Base-by-base conservation (phyloP, 768 basidiomycete genomes). In the Pleurotus djamor region DNA sequence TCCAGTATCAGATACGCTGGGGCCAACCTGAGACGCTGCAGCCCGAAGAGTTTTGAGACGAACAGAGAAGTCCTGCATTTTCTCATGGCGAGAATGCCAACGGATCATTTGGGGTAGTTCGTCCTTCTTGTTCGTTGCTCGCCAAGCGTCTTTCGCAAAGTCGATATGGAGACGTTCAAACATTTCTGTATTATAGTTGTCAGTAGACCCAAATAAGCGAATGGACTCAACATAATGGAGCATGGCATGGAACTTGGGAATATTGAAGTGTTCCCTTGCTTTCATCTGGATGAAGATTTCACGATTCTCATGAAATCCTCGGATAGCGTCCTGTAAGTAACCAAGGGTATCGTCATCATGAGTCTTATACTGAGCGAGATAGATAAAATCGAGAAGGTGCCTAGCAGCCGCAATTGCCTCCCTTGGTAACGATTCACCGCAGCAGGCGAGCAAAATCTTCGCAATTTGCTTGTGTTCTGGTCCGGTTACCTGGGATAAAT, bases 61-160 rank as follows among this genome's bases (percentile, higher is more conserved):
- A n/a, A n/a, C n/a, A n/a, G n/a, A n/a, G n/a, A n/a, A n/a, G n/a
- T n/a, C n/a, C n/a, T n/a, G n/a, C 5, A 79, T 63, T 4, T 72
- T 69, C 52, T 80, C 78, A n/a, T 70, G 67, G 2, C 71, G 60
- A 5, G 68, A 62, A 0, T 81, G 67, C 74, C 74, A 78, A 0
- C 41, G 13, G 0, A 71, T 71, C 80, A 82, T 82, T 58, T 80
- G 79, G 7, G 64, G 50, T 44, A 61, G 63, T 43, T 72, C 68
- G 13, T 76, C 68, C 32, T 70, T 65, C 14, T 50, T 12, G 57
- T 74, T 68, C 33, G 61, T 66, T 35, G 67, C 60, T 57, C 64
- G 33, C 60, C 68, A 65, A 33, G 69, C 55, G 0, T 68, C 60
- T 59, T 79, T 79, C 4, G 73, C 68, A 5, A 76, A 52, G 43